A percentile compares a stretch with the other conserved stretches of the same genome.
Conservation (phyloP, 257 asterid genomes). For the Linaria vulgaris region DNA sequence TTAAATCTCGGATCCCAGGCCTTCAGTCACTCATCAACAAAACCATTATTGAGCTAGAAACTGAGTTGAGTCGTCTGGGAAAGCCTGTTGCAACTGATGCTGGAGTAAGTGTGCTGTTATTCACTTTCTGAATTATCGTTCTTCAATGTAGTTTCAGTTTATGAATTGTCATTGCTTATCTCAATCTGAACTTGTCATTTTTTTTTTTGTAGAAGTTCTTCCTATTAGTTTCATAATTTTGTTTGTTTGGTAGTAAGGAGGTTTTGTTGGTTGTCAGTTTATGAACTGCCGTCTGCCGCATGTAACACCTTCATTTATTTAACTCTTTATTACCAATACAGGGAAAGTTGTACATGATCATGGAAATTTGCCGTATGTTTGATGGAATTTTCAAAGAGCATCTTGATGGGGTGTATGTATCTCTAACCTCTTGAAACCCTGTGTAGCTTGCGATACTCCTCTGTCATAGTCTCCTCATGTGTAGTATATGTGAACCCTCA, state of each 20-base stretch:
- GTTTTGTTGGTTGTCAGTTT: constrained; percentile 2
- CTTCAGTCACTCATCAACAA: constrained; percentile 78
- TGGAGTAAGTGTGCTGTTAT: constrained; percentile 52
- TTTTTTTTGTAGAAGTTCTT: neutral
- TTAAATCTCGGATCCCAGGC: constrained; percentile 79
- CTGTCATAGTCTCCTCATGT: no score
- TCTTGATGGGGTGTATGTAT: constrained; percentile 76
- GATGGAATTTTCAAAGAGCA: constrained; percentile 79
- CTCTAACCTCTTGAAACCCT: constrained; percentile 7
- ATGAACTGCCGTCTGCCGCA: constrained; percentile 14
- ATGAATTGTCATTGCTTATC: neutral
- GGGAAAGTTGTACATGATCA: constrained; percentile 78
- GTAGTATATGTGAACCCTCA: constrained; percentile 11
- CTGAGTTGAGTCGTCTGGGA: constrained; percentile 74
- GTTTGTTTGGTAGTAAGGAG: constrained; percentile 9
- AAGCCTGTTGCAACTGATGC: constrained; percentile 79
- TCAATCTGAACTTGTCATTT: neutral
- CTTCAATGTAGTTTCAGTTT: constrained; percentile 8
- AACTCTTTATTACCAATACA: constrained; percentile 24
- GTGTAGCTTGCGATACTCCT: neutral
- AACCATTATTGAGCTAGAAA: constrained; percentile 68
- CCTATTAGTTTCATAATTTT: constrained; percentile 2
- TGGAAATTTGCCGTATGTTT: constrained; percentile 73
- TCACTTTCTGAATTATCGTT: neutral
- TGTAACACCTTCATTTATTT: constrained; percentile 10